These are phyloP conservation scores for Lupinus albus DNA, from an alignment of 306 rosid genomes.

Conservation along the genomic window DNA sequence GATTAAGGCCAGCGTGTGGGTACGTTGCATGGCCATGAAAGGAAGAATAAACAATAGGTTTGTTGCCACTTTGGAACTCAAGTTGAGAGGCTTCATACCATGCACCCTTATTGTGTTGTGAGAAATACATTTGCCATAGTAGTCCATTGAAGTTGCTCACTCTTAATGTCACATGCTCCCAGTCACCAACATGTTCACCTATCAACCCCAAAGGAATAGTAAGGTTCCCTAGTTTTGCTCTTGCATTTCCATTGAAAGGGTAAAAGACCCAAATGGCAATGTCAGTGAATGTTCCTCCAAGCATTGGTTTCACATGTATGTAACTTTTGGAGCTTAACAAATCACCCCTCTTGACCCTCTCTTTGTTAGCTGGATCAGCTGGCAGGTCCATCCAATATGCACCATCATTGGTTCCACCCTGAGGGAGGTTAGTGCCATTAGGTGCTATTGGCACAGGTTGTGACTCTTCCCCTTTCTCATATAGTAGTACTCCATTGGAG, in stretches of 20 bases:
- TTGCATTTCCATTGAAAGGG: constrained; percentile 79
- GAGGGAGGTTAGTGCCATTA: constrained; percentile 74
- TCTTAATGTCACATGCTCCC: constrained; percentile 84
- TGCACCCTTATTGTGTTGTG: constrained; percentile 64
- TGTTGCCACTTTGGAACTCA: constrained; percentile 51
- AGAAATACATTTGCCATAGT: constrained; percentile 54
- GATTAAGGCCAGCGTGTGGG: constrained; percentile 55
- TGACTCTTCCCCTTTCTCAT: constrained; percentile 52
- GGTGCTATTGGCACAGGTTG: constrained; percentile 49
- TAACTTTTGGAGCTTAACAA: constrained; percentile 47
- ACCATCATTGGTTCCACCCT: constrained; percentile 66
- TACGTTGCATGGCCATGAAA: constrained; percentile 73
- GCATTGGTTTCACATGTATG: constrained; percentile 70
- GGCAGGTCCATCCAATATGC: constrained; percentile 78
- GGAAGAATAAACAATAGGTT: constrained; percentile 60
- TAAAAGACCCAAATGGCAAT: constrained; percentile 72
- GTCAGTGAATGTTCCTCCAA: constrained; percentile 76
- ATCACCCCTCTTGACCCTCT: constrained; percentile 67
- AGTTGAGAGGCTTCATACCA: constrained; percentile 72
- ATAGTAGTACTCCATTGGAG: constrained; percentile 64
- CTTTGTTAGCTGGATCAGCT: constrained; percentile 41
- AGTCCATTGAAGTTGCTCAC: constrained; percentile 78
- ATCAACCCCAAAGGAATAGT: constrained; percentile 58
- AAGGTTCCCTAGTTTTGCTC: constrained; percentile 56
- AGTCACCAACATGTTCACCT: constrained; percentile 82